Percentiles rank a stretch among this genome's conserved stretches.
Evolutionary conservation across 495 filamentous ascomycete genomes (phyloP).

Genomic region (Penicillium desertorum): DNA sequence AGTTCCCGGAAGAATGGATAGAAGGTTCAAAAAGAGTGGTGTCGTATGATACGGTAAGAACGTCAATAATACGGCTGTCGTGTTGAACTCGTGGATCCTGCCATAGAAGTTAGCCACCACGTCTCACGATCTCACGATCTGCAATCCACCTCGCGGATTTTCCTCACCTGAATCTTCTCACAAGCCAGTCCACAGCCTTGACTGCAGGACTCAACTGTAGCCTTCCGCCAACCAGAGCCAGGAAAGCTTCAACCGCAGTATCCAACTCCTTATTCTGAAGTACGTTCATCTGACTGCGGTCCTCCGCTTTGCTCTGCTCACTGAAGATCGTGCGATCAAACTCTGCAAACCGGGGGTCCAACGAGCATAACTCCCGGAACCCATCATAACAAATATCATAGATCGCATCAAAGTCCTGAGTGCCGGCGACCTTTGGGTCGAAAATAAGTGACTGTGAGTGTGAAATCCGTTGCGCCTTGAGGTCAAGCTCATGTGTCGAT

Average conservation of each 20-base stretch:
- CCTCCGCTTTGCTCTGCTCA: slow-evolving; percentile 83
- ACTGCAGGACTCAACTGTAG: slow-evolving; percentile 80
- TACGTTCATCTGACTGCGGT: slow-evolving; percentile 78
- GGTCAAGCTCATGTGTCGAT: slow-evolving; percentile 76
- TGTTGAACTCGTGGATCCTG: slow-evolving; percentile 90
- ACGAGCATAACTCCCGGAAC: slow-evolving; percentile 81
- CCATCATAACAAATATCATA: slow-evolving; percentile 84
- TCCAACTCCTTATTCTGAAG: slow-evolving; percentile 80
- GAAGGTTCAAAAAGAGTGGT: slow-evolving; percentile 73
- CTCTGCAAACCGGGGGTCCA: slow-evolving; percentile 71
- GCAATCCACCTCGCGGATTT: not conserved
- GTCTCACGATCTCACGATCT: not conserved
- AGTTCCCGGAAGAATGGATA: slow-evolving; percentile 75
- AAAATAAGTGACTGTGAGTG: slow-evolving; percentile 93
- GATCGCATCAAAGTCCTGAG: slow-evolving; percentile 84
- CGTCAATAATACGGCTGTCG: slow-evolving; percentile 70
- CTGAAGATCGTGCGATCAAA: slow-evolving; percentile 80
- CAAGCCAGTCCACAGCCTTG: slow-evolving; percentile 91
- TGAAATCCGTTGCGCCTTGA: slow-evolving; percentile 82
- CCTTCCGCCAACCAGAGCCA: slow-evolving; percentile 71
- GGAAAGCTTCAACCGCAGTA: slow-evolving; percentile 71
- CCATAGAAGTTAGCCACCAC: slow-evolving; percentile 31
- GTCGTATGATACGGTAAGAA: slow-evolving; percentile 90
- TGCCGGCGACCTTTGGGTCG: slow-evolving; percentile 73
- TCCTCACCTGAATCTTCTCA: slow-evolving; percentile 81